Evolutionary conservation across 257 asterid species (phyloP), one percentile per base, ranked within the genome.

Genomic region (Orobanche coerulescens): DNA sequence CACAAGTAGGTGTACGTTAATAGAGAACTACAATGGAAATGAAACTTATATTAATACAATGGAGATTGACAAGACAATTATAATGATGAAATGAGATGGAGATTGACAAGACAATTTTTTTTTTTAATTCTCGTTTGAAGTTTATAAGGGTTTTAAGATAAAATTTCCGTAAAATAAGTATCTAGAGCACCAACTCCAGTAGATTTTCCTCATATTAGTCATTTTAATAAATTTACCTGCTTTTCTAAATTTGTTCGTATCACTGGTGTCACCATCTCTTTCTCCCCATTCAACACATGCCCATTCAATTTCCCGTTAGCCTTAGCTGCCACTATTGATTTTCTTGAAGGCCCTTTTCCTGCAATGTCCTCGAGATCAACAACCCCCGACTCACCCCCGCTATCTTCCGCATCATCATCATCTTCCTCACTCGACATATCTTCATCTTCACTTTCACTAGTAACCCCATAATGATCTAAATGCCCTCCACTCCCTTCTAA

Each of bases 301-400:
- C 84, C 95, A 66, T 87, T 84, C 66, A 65, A 58, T 49, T 79
- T 71, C 37, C 83, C 95, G 80, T 86, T 88, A 51, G 70, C 76
- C 73, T 68, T 81, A 51, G 70, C 74, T 15, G 28, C 79, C 47
- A 58, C 70, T 50, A 15, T 13, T n/a, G 82, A 75, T 64, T 62
- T 86, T 61, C 95, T 83, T 0, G 95, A 77, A 15, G 95, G 94
- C 33, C 75, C 94, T 79, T 84, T 92, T 3, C 98, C 98, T 0
- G 95, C 98, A 71, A 92, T 74, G 72, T 92, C 98, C 79, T 92
- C 98, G 12, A 92, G 91, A 83, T 92, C 98, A 78, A 92, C 84
- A 64, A 92, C 63, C 2, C 49, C 95, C 0, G 75, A 66, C 23
- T 61, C 88, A 51, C 16, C 72, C 0, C 33, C 90, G 13, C 71